phyloP scores from a whole-genome alignment of 352 stramenopile species.

The Phytopythium mirpurense region DNA sequence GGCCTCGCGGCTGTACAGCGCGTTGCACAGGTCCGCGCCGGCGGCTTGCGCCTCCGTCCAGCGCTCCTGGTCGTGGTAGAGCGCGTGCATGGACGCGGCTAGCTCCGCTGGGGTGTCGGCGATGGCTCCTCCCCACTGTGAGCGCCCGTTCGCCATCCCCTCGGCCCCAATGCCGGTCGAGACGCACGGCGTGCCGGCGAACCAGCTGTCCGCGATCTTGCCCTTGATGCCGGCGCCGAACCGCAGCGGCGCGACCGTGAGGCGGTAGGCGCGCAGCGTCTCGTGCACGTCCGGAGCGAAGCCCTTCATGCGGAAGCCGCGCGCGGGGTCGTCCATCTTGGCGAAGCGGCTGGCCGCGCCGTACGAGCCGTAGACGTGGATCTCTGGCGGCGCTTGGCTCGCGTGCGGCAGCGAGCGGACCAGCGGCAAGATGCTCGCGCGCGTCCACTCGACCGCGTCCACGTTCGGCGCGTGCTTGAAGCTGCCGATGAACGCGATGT shows the following conservation, averaged over 20 bases:
- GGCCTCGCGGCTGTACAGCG: conserved; percentile 36
- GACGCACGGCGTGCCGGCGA: conserved; percentile 85
- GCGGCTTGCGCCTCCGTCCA: conserved; percentile 34
- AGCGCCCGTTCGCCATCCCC: conserved; percentile 46
- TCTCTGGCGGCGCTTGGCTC: conserved; percentile 12
- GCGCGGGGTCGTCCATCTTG: conserved; percentile 41
- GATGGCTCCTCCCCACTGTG: conserved; percentile 47
- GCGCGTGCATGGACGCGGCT: conserved; percentile 27
- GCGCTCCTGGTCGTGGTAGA: conserved; percentile 35
- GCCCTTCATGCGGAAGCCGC: conserved; percentile 73
- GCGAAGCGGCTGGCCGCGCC: conserved; percentile 38
- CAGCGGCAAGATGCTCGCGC: conserved; percentile 57
- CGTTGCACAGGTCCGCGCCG: conserved; percentile 23
- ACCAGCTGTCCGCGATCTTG: conserved; percentile 94
- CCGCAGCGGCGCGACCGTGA: conserved; percentile 87
- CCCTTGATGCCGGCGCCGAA: conserved; percentile 94
- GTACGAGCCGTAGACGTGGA: conserved; percentile 89
- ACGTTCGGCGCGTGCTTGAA: conserved; percentile 92
- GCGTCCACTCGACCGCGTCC: conserved; percentile 82
- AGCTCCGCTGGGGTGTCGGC: conserved; percentile 38
- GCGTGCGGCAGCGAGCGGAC: conserved; percentile 35
- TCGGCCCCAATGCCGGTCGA: conserved; percentile 88
- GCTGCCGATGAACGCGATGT: conserved; percentile 89
- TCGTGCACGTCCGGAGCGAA: conserved; percentile 71
- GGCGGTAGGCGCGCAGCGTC: conserved; percentile 55